Evolutionary conservation across 148 eudicot species (phyloP).

Genomic region (Fallopia convolvulus): DNA sequence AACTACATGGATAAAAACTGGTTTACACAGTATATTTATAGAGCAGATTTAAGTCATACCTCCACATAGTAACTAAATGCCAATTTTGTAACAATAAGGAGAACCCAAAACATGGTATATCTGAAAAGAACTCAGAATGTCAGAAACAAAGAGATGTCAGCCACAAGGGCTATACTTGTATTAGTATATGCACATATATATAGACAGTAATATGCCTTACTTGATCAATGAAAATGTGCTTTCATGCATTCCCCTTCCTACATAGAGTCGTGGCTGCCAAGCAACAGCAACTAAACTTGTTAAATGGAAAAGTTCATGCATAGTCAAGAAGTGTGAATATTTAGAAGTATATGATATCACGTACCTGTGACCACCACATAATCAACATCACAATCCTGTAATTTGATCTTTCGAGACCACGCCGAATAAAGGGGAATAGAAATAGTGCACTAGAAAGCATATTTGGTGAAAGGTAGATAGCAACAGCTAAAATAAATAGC

Average conservation of each 20-base stretch:
- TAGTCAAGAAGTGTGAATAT: neutral
- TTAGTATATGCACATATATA: neutral
- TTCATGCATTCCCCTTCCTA: slow-evolving; percentile 99
- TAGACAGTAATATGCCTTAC: slow-evolving; percentile 35
- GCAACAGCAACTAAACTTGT: neutral
- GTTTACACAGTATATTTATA: neutral
- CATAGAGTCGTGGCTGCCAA: slow-evolving; percentile 92
- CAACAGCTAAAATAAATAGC: slow-evolving; percentile 75
- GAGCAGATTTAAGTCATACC: slow-evolving; percentile 34
- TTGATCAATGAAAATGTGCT: slow-evolving; percentile 92
- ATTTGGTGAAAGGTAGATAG: slow-evolving; percentile 82
- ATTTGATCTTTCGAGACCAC: slow-evolving; percentile 78
- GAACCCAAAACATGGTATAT: slow-evolving; percentile 93
- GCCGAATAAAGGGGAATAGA: slow-evolving; percentile 79
- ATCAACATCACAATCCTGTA: slow-evolving; percentile 79
- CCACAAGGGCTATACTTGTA: neutral
- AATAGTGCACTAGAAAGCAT: slow-evolving; percentile 74
- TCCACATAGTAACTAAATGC: slow-evolving; percentile 91
- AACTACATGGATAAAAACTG: neutral
- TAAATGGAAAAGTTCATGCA: neutral
- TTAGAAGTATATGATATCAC: neutral
- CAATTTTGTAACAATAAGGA: slow-evolving; percentile 73
- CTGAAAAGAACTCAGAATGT: slow-evolving; percentile 33
- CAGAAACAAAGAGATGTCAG: neutral
- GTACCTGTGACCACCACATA: slow-evolving; percentile 99